phyloP scores from a whole-genome alignment of 306 rosid species.

The Vicia sativa region DNA sequence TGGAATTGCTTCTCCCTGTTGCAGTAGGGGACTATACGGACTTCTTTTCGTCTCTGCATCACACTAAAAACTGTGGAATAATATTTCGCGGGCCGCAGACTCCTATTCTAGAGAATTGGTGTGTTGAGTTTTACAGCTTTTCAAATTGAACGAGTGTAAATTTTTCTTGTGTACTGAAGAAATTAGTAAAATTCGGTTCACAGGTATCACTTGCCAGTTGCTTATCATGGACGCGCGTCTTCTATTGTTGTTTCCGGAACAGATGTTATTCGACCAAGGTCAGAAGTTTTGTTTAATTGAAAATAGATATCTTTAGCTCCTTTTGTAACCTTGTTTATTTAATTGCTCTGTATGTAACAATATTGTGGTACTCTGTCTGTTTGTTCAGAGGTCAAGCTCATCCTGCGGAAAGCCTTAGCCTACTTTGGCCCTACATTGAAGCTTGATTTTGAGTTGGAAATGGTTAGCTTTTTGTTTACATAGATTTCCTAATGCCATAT shows the following conservation, averaged over 20 bases:
- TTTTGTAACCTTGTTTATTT: constrained; percentile 16
- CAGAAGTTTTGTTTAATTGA: constrained; percentile 22
- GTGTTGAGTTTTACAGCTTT: constrained; percentile 27
- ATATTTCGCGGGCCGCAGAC: constrained; percentile 78
- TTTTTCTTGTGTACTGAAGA: constrained; percentile 10
- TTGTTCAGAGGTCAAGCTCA: constrained; percentile 80
- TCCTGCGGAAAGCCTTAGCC: constrained; percentile 66
- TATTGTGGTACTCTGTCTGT: constrained; percentile 35
- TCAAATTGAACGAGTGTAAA: not conserved
- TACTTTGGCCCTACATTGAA: constrained; percentile 79
- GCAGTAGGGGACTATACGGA: constrained; percentile 87
- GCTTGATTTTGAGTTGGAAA: constrained; percentile 91
- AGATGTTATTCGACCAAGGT: constrained; percentile 86
- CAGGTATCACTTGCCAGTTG: constrained; percentile 94
- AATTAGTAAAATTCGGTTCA: constrained; percentile 13
- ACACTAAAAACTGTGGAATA: constrained; percentile 83
- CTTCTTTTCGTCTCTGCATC: constrained; percentile 81
- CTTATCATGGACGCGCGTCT: constrained; percentile 95
- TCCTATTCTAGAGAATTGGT: constrained; percentile 77
- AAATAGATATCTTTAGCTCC: constrained; percentile 19
- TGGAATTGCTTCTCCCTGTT: constrained; percentile 80
- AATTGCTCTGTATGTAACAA: constrained; percentile 32
- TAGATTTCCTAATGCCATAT: constrained; percentile 12
- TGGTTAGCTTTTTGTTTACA: constrained; percentile 56
- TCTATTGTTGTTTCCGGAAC: constrained; percentile 93